Evolutionary conservation across 306 rosid genomes (phyloP).

Genomic region (Arachis hypogaea): DNA sequence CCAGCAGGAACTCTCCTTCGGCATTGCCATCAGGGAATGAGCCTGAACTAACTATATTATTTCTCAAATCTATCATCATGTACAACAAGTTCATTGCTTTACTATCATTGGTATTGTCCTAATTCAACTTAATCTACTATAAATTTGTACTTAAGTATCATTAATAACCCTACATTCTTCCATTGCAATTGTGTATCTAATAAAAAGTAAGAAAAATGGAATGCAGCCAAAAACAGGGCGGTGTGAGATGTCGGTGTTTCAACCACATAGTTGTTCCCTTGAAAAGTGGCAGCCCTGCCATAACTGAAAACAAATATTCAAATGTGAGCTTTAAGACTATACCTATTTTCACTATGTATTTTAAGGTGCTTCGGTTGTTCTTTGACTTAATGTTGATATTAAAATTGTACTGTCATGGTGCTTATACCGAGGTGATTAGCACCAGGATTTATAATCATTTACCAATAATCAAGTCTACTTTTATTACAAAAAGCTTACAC

Average conservation of each 20-base stretch:
- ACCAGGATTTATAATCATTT: too few species aligned
- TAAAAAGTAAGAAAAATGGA: not conserved
- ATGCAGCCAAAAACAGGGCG: constrained; percentile 27
- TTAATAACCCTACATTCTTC: not conserved
- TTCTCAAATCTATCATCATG: too few species aligned
- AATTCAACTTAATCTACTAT: constrained; percentile 16
- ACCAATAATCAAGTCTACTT: constrained; percentile 6
- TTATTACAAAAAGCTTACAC: not conserved
- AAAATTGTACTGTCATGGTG: not conserved
- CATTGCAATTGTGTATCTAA: not conserved
- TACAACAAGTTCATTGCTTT: too few species aligned
- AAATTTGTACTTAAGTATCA: not conserved
- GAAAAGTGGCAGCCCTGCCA: constrained; percentile 45
- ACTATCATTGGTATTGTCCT: too few species aligned
- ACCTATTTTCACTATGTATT: not conserved
- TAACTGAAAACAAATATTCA: constrained; percentile 33
- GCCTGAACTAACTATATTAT: too few species aligned
- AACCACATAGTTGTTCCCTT: constrained; percentile 53
- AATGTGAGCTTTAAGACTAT: constrained; percentile 13
- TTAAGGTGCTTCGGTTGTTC: too few species aligned
- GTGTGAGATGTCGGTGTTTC: constrained; percentile 61
- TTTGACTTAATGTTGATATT: too few species aligned
- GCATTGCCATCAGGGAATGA: too few species aligned
- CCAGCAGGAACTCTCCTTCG: too few species aligned
- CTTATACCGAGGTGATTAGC: not conserved